These are phyloP conservation scores for Curvularia verruculosa DNA, from an alignment of 2,329 filamentous ascomycete genomes.

Conservation along the genomic window DNA sequence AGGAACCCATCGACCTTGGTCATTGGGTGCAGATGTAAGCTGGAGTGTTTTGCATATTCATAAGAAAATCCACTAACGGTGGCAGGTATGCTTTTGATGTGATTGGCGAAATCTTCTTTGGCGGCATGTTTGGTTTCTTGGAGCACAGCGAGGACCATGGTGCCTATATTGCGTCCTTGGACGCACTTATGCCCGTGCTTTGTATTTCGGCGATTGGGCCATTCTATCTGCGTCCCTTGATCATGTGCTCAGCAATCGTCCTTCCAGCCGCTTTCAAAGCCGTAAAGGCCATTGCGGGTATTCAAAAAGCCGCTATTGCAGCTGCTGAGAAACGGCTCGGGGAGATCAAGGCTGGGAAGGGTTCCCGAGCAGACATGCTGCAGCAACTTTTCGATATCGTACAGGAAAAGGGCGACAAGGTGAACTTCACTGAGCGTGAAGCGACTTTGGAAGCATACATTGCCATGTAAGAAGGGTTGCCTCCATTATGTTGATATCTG, in stretches of 20 bases:
- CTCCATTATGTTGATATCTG: not conserved
- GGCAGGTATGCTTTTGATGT: conserved; percentile 31
- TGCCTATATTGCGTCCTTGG: conserved; percentile 33
- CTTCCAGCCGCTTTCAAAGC: conserved; percentile 29
- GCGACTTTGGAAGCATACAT: conserved; percentile 35
- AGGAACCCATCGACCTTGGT: conserved; percentile 23
- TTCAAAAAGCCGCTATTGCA: conserved; percentile 17
- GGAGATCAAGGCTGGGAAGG: conserved; percentile 10
- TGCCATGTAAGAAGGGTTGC: conserved; percentile 30
- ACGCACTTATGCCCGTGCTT: conserved; percentile 42
- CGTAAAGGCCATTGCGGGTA: conserved; percentile 22
- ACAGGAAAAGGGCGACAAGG: conserved; percentile 36
- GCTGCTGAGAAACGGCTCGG: conserved; percentile 14
- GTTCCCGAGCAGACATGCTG: conserved; percentile 35
- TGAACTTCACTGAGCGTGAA: conserved; percentile 40
- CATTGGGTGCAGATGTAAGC: conserved; percentile 39
- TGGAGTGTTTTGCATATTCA: not conserved
- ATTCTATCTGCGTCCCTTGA: conserved; percentile 13
- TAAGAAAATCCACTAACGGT: not conserved
- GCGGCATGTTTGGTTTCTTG: conserved; percentile 25
- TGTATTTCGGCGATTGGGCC: conserved; percentile 18
- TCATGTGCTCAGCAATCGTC: conserved; percentile 11
- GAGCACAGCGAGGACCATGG: conserved; percentile 24
- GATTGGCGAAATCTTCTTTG: conserved; percentile 25
- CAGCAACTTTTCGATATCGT: conserved; percentile 40